phyloP scores from a whole-genome alignment of 2,329 filamentous ascomycete genomes.

The Monosporascus sp. region DNA sequence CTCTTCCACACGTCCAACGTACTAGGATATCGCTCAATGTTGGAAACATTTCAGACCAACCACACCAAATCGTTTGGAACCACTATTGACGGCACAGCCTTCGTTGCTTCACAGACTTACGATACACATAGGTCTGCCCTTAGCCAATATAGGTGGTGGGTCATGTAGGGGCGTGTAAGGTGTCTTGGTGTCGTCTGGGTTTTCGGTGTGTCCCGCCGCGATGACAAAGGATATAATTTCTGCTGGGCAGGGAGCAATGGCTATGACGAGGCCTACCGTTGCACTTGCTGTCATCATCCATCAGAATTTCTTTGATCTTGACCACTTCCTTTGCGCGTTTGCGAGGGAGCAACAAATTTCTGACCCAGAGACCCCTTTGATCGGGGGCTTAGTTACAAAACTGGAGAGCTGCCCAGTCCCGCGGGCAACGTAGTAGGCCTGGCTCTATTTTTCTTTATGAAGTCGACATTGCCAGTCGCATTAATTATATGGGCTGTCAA shows the following conservation, averaged over 20 bases:
- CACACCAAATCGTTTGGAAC: slow-evolving; percentile 19
- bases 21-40: slow-evolving; percentile 5
- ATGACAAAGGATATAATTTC: slow-evolving; percentile 12
- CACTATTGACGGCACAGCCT: slow-evolving; percentile 15
- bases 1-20: slow-evolving; percentile 11
- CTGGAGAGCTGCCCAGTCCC: too few species aligned
- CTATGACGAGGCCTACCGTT: slow-evolving; percentile 17
- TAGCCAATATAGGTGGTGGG: slow-evolving; percentile 13
- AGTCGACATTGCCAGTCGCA: too few species aligned
- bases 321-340: slow-evolving; percentile 19
- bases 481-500: too few species aligned
- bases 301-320: slow-evolving; percentile 13
- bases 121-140: slow-evolving; percentile 13
- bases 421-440: too few species aligned
- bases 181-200: slow-evolving; percentile 9
- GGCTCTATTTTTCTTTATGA: too few species aligned
- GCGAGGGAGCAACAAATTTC: slow-evolving; percentile 22
- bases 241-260: slow-evolving; percentile 15
- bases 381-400: too few species aligned
- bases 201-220: slow-evolving; percentile 11
- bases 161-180: slow-evolving; percentile 18
- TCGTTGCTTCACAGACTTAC: slow-evolving; percentile 17
- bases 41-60: slow-evolving; percentile 16
- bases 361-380: slow-evolving; percentile 18
- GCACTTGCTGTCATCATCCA: slow-evolving; percentile 9